A percentile compares a stretch with the other conserved stretches of the same genome.
These are phyloP conservation scores for Hemileccinum impolitum DNA, from an alignment of 768 basidiomycete species.

Conservation along the genomic window DNA sequence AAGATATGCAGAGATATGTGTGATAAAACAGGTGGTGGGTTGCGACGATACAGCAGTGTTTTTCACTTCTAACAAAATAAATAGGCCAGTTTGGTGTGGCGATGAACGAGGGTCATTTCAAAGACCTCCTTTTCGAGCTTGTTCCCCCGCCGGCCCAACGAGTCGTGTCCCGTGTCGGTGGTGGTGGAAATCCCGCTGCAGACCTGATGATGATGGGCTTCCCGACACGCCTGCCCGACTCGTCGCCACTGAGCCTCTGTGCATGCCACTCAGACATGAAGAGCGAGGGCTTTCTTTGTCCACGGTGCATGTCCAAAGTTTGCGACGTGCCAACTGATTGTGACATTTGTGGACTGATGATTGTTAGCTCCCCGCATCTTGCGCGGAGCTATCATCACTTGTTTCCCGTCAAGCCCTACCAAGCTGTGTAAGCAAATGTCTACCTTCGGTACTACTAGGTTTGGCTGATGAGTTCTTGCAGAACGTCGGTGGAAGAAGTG, in stretches of 20 bases:
- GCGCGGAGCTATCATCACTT: constrained; percentile 94
- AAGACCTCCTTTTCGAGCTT: constrained; percentile 91
- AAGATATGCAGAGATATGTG: constrained; percentile 93
- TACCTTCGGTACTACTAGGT: constrained; percentile 1
- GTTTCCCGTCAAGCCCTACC: constrained; percentile 89
- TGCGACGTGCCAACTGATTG: constrained; percentile 99
- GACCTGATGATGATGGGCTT: constrained; percentile 99
- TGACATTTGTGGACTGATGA: constrained; percentile 95
- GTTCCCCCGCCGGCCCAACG: constrained; percentile 91
- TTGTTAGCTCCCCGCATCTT: constrained; percentile 95
- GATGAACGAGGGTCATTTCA: constrained; percentile 95
- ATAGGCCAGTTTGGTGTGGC: constrained; percentile 92
- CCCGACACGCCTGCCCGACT: constrained; percentile 85
- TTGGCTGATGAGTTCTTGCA: constrained; percentile 21
- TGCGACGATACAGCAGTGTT: neutral
- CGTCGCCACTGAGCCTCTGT: constrained; percentile 80
- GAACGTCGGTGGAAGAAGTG: constrained; percentile 38
- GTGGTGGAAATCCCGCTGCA: constrained; percentile 58
- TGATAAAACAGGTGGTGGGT: constrained; percentile 84
- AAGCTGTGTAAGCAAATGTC: constrained; percentile 64
- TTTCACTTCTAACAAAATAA: constrained; percentile 14
- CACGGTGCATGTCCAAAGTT: constrained; percentile 86
- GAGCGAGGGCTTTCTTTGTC: constrained; percentile 92
- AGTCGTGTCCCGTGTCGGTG: constrained; percentile 46
- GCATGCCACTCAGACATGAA: constrained; percentile 92